These are phyloP conservation scores for Coccomyxa sp. DNA, from an alignment of 139 green algal genomes.

Conservation along the genomic window DNA sequence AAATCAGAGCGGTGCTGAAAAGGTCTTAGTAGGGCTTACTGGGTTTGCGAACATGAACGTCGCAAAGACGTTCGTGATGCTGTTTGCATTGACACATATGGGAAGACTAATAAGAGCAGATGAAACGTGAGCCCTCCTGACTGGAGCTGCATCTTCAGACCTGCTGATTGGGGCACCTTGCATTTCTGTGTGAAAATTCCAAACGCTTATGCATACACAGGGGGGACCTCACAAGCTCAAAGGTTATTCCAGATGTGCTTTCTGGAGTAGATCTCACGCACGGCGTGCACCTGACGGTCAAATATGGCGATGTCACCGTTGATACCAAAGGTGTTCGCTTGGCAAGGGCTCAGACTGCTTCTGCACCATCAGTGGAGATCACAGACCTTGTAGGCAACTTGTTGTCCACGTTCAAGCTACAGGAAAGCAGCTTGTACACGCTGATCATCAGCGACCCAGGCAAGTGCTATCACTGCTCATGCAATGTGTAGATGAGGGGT, in stretches of 20 bases:
- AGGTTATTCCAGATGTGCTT: neutral
- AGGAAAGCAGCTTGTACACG: neutral
- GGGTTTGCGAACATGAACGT: no score
- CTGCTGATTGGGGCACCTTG: no score
- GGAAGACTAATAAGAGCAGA: no score
- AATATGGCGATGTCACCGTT: neutral
- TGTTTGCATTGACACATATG: no score
- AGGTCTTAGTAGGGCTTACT: no score
- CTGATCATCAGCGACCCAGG: neutral
- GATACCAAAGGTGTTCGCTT: neutral
- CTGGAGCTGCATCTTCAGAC: no score
- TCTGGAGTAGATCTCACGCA: neutral
- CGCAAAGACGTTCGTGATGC: no score
- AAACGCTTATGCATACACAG: no score
- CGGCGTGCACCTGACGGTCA: neutral
- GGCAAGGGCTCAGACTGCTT: neutral
- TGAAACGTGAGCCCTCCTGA: no score
- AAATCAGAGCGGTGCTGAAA: no score
- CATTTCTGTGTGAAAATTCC: no score
- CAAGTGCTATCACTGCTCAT: neutral
- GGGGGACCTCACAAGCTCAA: neutral
- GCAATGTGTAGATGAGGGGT: neutral
- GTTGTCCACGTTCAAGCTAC: neutral
- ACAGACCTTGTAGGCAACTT: neutral
- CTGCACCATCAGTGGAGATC: neutral